These are phyloP conservation scores for Exophiala bonariae DNA, from an alignment of 2,329 filamentous ascomycete genomes.

Conservation along the genomic window DNA sequence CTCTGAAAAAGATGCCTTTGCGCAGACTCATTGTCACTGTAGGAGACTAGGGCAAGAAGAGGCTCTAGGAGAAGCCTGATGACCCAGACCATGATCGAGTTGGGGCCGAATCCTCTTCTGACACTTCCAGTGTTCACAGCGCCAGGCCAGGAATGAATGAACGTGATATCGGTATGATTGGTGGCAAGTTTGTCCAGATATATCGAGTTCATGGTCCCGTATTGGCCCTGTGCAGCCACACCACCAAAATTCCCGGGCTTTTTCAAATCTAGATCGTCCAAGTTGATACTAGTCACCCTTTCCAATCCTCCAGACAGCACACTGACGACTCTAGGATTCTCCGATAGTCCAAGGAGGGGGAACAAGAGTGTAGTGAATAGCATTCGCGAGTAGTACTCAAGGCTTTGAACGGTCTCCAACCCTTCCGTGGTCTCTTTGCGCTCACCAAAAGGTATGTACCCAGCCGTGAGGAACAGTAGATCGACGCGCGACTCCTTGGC, in stretches of 20 bases:
- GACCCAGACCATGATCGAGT: slow-evolving; percentile 27
- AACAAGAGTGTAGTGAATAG: slow-evolving; percentile 43
- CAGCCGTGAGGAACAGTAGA: slow-evolving; percentile 46
- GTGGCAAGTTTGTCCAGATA: slow-evolving; percentile 35
- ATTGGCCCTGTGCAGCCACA: slow-evolving; percentile 35
- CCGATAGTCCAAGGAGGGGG: slow-evolving; percentile 37
- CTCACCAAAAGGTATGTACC: slow-evolving; percentile 44
- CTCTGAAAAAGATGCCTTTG: slow-evolving; percentile 46
- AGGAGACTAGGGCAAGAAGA: slow-evolving; percentile 24
- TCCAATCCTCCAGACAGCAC: slow-evolving; percentile 38
- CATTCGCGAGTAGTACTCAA: slow-evolving; percentile 48
- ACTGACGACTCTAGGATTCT: slow-evolving; percentile 36
- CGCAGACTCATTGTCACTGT: slow-evolving; percentile 40
- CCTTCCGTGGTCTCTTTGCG: slow-evolving; percentile 45
- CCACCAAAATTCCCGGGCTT: slow-evolving; percentile 33
- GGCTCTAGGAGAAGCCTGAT: slow-evolving; percentile 15
- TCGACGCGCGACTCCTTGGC: slow-evolving; percentile 41
- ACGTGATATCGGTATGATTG: slow-evolving; percentile 34
- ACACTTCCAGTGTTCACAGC: slow-evolving; percentile 39
- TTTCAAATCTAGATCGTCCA: slow-evolving; percentile 39
- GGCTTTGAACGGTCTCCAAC: slow-evolving; percentile 40
- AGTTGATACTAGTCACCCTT: slow-evolving; percentile 23
- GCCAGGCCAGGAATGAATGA: slow-evolving; percentile 40
- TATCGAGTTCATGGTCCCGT: slow-evolving; percentile 33
- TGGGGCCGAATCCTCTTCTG: slow-evolving; percentile 19